Evolutionary conservation across 164 flowering plant genomes (phyloP), one percentile per base, ranked within the genome.

Genomic region (Cinnamomum chago): DNA sequence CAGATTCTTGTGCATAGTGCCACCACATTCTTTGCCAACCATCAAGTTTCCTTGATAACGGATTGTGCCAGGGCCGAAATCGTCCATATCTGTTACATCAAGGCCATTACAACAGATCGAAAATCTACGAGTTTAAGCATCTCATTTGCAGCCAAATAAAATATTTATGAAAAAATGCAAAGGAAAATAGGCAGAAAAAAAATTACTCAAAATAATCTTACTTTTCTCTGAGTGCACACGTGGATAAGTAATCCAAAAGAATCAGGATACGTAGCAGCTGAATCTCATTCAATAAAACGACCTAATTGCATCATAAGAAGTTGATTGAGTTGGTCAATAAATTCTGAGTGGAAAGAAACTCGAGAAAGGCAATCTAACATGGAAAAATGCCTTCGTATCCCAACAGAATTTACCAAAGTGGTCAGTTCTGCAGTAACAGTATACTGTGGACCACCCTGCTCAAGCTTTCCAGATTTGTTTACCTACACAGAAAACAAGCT

Each of bases 1-100:
- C 83, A 77, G 98, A 90, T 79, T 88, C 81, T 79, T 87, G 92
- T 50, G 99, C 99, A 85, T 93, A 95, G 35, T 81, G 90, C 99
- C 99, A 95, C 99, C 98, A 95, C 65, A 82, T 70, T 51, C 66
- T 90, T 79, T 90, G 91, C 99, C 99, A 95, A 33, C 97, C 95
- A 55, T 78, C 73, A 18, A 52, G 76, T 73, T 88, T 92, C 76
- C 79, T 83, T 58, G 84, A 84, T 80, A 90, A 81, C 55, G 89
- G 86, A 82, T 58, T 62, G 75, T 60, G 58, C 84, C 87, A 86
- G 0, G 99, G 98, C 51, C 99, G 97, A 83, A 84, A 90, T 33
- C 92, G 91, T 14, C 98, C 93, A 84, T 92, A 95, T 78, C 99
- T 95, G 75, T 58, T 67, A 67, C 58, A 80, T 65, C 30, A 52